phyloP scores from a whole-genome alignment of 2,329 filamentous ascomycete species.

The Trichoderma sp. region DNA sequence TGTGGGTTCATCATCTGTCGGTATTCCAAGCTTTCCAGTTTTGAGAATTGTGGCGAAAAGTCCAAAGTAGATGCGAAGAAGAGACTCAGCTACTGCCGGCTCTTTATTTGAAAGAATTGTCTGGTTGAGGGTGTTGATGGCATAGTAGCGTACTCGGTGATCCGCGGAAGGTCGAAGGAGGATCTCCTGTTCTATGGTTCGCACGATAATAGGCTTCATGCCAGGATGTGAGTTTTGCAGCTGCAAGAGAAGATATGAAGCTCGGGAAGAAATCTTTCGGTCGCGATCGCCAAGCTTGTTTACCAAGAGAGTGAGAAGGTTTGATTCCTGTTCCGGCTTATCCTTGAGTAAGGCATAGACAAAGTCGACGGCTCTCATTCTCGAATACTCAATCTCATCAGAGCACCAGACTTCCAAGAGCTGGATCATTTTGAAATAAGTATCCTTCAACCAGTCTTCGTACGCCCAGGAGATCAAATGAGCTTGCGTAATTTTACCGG shows the following conservation, averaged over 20 bases:
- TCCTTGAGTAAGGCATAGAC: slow-evolving; percentile 90
- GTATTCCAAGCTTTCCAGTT: slow-evolving; percentile 47
- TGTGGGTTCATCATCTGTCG: slow-evolving; percentile 52
- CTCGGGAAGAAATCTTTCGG: slow-evolving; percentile 91
- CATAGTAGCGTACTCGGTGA: slow-evolving; percentile 90
- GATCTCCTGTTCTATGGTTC: slow-evolving; percentile 82
- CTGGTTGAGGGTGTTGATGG: slow-evolving; percentile 95
- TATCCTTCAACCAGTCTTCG: slow-evolving; percentile 93
- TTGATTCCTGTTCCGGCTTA: slow-evolving; percentile 96
- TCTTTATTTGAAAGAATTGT: slow-evolving; percentile 88
- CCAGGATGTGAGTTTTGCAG: slow-evolving; percentile 84
- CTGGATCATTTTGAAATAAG: slow-evolving; percentile 92
- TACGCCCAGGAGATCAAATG: slow-evolving; percentile 89
- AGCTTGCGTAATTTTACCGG: slow-evolving; percentile 70
- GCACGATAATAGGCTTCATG: slow-evolving; percentile 90
- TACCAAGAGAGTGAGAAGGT: slow-evolving; percentile 84
- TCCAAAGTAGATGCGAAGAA: slow-evolving; percentile 90
- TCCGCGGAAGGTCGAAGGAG: slow-evolving; percentile 86
- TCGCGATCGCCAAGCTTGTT: slow-evolving; percentile 97
- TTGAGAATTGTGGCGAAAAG: slow-evolving; percentile 85
- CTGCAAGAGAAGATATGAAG: slow-evolving; percentile 92
- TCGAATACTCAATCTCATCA: slow-evolving; percentile 93
- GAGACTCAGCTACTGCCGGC: slow-evolving; percentile 74
- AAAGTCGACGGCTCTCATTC: slow-evolving; percentile 84
- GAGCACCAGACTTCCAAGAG: slow-evolving; percentile 90